Evolutionary conservation across 176 grass and related monocot genomes (phyloP), one percentile per base, ranked within the genome.

Genomic region (Oryza glaberrima): DNA sequence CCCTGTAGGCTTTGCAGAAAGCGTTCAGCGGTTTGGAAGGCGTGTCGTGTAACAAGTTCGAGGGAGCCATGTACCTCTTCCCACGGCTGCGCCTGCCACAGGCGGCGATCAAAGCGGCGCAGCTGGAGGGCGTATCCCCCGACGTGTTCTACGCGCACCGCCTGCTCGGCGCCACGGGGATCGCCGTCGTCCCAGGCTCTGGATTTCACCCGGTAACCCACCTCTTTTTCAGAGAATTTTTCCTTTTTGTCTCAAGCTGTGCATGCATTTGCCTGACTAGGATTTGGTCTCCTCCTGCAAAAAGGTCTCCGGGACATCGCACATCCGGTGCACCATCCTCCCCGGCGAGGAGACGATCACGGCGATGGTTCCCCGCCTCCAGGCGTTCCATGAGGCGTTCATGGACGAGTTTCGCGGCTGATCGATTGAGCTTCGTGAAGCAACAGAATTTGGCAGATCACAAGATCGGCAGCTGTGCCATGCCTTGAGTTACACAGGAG

Each of bases 51-150:
- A 90, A 84, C 78, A 87, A 75, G 28, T 61, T 89, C 6, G 94
- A 97, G 58, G 92, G 92, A 0, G 92, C 86, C 5, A 80, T 97
- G 77, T 94, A 94, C 83, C 79, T 92, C 47, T 97, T 97, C 86
- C 92, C 94, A 17, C 83, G 77, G 65, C 78, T 97, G n/a, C 81
- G 81, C 52, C 72, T 97, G 26, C 92, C 90, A 3, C 15, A 49
- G 0, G 78, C 70, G 1, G 92, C 94, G 41, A 87, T 94, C 40
- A 81, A 82, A 41, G 86, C 94, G 5, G 94, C 92, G 43, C 20
- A 87, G 78, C 47, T 45, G 2, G 81, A 70, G 48, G 61, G 78
- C 7, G 72, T 77, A 6, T 80, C 83, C 2, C 83, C 94, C 6
- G 94, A 97, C 51, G 43, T 40, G 17, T 92, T 88, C 83, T 97